phyloP scores from a whole-genome alignment of 257 asterid genomes.

The Ilex asprella region DNA sequence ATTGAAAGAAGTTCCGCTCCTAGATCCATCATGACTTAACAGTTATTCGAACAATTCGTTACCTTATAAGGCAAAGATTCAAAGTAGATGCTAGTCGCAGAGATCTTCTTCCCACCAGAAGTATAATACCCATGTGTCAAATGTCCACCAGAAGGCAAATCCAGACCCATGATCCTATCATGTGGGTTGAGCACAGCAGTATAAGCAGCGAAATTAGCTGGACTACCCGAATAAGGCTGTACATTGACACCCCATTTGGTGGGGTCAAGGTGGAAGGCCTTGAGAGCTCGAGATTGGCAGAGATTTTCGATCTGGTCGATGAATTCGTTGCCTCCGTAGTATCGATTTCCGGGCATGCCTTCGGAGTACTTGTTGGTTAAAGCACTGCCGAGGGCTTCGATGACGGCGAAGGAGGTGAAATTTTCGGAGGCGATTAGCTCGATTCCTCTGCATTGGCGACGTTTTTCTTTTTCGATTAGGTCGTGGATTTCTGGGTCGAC shows the following conservation, averaged over 20 bases:
- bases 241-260: slow-evolving; percentile 49
- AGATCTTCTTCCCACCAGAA: slow-evolving; percentile 38
- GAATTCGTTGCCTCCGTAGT: slow-evolving; percentile 42
- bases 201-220: slow-evolving; percentile 42
- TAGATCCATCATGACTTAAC: not conserved
- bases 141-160: slow-evolving; percentile 43
- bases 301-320: slow-evolving; percentile 41
- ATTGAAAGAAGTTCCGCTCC: too few species aligned
- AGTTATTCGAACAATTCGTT: not conserved
- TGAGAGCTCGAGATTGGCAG: slow-evolving; percentile 32
- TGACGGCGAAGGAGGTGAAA: slow-evolving; percentile 46
- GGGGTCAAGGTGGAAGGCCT: slow-evolving; percentile 39
- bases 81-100: slow-evolving; percentile 37
- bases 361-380: slow-evolving; percentile 42
- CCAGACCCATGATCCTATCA: slow-evolving; percentile 43
- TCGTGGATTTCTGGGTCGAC: slow-evolving; percentile 45
- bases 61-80: slow-evolving; percentile 44
- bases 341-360: slow-evolving; percentile 44
- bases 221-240: slow-evolving; percentile 39
- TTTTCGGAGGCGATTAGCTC: slow-evolving; percentile 49
- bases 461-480: slow-evolving; percentile 40
- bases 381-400: slow-evolving; percentile 37
- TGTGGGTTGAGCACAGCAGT: slow-evolving; percentile 40
- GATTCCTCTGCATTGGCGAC: slow-evolving; percentile 42
- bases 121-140: slow-evolving; percentile 41